A percentile compares a stretch with the other conserved stretches of the same genome.
These are phyloP conservation scores for Coemansia aciculifera DNA, from an alignment of 192 early-diverging fungal genomes.

Conservation along the genomic window DNA sequence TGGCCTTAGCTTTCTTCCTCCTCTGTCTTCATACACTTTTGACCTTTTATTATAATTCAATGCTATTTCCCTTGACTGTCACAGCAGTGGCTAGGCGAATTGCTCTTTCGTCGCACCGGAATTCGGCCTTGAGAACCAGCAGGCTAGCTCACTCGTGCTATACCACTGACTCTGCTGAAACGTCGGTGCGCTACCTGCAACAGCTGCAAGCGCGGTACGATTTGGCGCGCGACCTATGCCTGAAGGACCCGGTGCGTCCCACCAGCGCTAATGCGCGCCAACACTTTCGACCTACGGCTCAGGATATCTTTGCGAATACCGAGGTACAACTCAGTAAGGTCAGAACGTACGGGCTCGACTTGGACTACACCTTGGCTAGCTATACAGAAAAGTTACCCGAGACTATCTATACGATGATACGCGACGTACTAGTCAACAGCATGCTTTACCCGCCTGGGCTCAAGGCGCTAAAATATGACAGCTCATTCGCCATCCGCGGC, in stretches of 20 bases:
- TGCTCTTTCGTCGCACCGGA: neutral
- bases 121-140: neutral
- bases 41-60: neutral
- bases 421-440: slow-evolving; percentile 57
- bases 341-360: slow-evolving; percentile 63
- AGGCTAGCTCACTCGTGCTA: neutral
- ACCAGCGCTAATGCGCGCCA: slow-evolving; percentile 17
- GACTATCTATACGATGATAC: slow-evolving; percentile 62
- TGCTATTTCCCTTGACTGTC: neutral
- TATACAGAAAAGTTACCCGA: slow-evolving; percentile 59
- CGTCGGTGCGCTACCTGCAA: neutral
- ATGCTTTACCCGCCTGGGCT: slow-evolving; percentile 57
- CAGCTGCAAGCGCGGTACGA: slow-evolving; percentile 28
- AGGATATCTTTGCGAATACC: slow-evolving; percentile 60
- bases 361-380: slow-evolving; percentile 66
- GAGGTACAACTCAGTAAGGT: slow-evolving; percentile 59
- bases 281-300: slow-evolving; percentile 28
- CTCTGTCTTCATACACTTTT: neutral
- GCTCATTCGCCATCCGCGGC: slow-evolving; percentile 61
- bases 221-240: slow-evolving; percentile 26
- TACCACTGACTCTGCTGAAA: neutral
- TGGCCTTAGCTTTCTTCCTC: neutral
- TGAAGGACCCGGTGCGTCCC: slow-evolving; percentile 28
- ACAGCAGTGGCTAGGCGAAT: neutral
- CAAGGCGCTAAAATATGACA: slow-evolving; percentile 55